Evolutionary conservation across 257 asterid species (phyloP).

Genomic region (Solanum sparsipilum): DNA sequence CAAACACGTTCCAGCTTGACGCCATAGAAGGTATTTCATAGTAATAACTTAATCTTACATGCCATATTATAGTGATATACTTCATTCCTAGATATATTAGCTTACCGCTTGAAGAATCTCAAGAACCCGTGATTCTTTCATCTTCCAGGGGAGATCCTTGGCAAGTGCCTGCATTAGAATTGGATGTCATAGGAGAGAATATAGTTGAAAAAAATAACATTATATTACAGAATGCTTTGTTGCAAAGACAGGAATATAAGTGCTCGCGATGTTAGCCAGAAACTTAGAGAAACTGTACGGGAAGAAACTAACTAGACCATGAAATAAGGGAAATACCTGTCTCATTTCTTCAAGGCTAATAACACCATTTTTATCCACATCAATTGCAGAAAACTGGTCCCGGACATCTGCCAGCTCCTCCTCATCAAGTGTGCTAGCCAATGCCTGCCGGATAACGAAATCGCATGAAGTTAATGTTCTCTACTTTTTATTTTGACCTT

Average conservation of each 20-base stretch:
- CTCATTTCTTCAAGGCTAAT: constrained; percentile 99
- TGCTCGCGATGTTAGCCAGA: not conserved
- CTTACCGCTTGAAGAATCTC: constrained; percentile 98
- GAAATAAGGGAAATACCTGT: constrained; percentile 39
- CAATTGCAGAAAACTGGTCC: constrained; percentile 96
- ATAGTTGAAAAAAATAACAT: not conserved
- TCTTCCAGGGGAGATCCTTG: constrained; percentile 96
- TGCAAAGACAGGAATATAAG: not conserved
- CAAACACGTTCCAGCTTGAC: not conserved
- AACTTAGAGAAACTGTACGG: not conserved
- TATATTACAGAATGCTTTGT: not conserved
- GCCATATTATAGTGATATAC: not conserved
- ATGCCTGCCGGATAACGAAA: constrained; percentile 40
- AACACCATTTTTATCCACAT: constrained; percentile 87
- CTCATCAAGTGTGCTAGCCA: constrained; percentile 89
- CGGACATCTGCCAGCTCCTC: constrained; percentile 81
- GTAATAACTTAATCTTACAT: not conserved
- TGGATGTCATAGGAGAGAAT: not conserved
- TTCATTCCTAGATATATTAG: not conserved
- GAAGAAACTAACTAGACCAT: not conserved
- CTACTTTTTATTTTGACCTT: not conserved
- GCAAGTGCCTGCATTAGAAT: constrained; percentile 65
- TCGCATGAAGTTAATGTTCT: not conserved
- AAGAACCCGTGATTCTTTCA: constrained; percentile 85
- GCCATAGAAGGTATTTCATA: not conserved